Conservation (phyloP, 2,329 filamentous ascomycete genomes). For the Aspergillus sp. region DNA sequence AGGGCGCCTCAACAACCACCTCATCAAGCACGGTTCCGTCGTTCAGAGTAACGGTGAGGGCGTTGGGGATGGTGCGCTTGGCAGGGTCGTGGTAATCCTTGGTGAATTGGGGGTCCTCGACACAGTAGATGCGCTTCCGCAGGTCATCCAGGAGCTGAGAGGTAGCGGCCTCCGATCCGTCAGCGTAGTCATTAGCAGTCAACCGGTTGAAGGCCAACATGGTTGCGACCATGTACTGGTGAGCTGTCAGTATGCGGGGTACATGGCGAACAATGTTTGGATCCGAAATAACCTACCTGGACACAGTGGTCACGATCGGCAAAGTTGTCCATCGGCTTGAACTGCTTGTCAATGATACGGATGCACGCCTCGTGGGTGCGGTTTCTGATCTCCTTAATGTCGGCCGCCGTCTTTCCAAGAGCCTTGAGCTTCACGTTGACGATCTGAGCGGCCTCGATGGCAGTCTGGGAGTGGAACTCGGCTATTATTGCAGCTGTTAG, state of each 20-base stretch:
- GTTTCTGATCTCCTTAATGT: slow-evolving; percentile 92
- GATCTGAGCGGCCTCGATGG: slow-evolving; percentile 89
- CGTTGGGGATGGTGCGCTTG: slow-evolving; percentile 96
- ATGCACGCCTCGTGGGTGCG: slow-evolving; percentile 98
- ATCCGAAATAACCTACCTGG: slow-evolving; percentile 55
- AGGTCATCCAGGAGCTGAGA: slow-evolving; percentile 88
- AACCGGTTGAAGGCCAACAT: slow-evolving; percentile 97
- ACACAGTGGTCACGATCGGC: slow-evolving; percentile 99
- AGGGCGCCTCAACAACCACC: slow-evolving; percentile 87
- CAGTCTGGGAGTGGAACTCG: slow-evolving; percentile 98
- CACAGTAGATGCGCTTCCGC: slow-evolving; percentile 89
- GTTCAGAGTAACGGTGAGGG: slow-evolving; percentile 89
- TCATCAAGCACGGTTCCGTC: slow-evolving; percentile 91
- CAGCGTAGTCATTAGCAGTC: slow-evolving; percentile 88
- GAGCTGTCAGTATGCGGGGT: slow-evolving; percentile 23
- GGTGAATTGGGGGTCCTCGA: slow-evolving; percentile 94
- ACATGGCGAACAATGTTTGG: background rate
- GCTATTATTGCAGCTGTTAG: slow-evolving; percentile 49
- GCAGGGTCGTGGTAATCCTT: slow-evolving; percentile 91
- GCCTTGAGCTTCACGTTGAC: slow-evolving; percentile 80
- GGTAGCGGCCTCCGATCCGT: slow-evolving; percentile 88
- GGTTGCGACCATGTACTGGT: slow-evolving; percentile 86
- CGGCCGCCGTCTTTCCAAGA: slow-evolving; percentile 85
- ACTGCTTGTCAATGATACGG: slow-evolving; percentile 99
- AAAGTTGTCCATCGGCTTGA: slow-evolving; percentile 99